These are phyloP conservation scores for Colletotrichum destructivum DNA, from an alignment of 2,329 filamentous ascomycete species.

Conservation along the genomic window DNA sequence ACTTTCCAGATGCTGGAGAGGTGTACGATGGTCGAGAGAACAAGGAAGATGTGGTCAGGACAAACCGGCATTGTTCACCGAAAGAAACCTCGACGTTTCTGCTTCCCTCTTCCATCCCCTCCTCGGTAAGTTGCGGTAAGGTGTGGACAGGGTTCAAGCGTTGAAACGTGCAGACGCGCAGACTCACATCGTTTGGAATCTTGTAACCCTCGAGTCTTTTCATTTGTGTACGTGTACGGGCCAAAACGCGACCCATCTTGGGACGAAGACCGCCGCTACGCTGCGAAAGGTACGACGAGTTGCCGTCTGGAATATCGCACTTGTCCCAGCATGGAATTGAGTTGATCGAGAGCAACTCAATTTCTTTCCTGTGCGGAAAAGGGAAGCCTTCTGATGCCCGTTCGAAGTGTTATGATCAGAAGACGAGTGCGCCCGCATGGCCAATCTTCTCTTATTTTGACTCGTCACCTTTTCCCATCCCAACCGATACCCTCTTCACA, in stretches of 20 bases:
- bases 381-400: not conserved
- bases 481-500: not conserved
- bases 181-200: conserved; percentile 24
- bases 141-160: conserved; percentile 19
- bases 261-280: conserved; percentile 6
- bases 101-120: not conserved
- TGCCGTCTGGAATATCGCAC: conserved; percentile 21
- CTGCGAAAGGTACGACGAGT: conserved; percentile 8
- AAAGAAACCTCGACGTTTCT: conserved; percentile 18
- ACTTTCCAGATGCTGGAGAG: too few relatives aligned
- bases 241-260: conserved; percentile 11
- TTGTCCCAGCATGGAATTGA: conserved; percentile 11
- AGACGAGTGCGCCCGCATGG: conserved; percentile 13
- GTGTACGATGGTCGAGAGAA: too few relatives aligned
- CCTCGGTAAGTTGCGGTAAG: conserved; percentile 1
- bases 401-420: not conserved
- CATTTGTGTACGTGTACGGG: not conserved
- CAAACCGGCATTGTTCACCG: not conserved
- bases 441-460: not conserved
- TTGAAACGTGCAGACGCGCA: conserved; percentile 35
- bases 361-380: not conserved
- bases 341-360: not conserved
- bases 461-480: conserved; percentile 1
- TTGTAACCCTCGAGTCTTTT: conserved; percentile 18
- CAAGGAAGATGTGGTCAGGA: not conserved